Base-by-base conservation (phyloP, 2,329 filamentous ascomycete genomes). In the Arthrobotrys sphaeroides region DNA sequence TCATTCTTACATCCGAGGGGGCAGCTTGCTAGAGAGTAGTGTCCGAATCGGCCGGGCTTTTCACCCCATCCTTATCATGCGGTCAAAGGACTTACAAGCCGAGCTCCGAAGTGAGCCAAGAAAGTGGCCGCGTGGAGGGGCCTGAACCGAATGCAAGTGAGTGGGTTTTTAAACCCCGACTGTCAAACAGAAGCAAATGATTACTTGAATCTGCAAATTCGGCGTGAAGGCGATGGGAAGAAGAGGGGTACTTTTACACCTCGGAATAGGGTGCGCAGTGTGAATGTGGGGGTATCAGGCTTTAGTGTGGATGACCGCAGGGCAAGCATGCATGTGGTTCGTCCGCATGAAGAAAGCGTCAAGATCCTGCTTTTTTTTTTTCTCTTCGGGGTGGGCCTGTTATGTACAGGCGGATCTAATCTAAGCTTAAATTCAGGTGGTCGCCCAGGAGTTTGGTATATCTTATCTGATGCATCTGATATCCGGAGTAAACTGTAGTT, bases 401-500 rank as follows among this genome's bases (percentile, higher is more conserved):
- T 26, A 45, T 62, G 61, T 55, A 18, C 24, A 2, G n/a, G 33
- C 69, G 69, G 69, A 73, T 73, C 69, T 73, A 73, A 73, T 73
- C 69, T 73, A 73, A 73, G 69, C 69, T 73, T 73, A 67, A 53
- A 47, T 60, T 31, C 6, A 22, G 51, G 24, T 28, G 9, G 53
- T 42, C 42, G 61, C 49, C 68, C 68, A 51, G 33, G 22, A 49
- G 38, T 53, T 55, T 53, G 61, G 69, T 45, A 73, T 73, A 73
- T 73, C 69, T 73, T 67, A 73, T 73, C 69, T 73, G 69, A 73
- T 73, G 61, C 40, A 73, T 73, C 69, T 61, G 61, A 61, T 67
- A 65, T 49, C n/a, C n/a, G n/a, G n/a, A n/a, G n/a, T n/a, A n/a
- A n/a, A n/a, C n/a, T n/a, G n/a, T n/a, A n/a, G n/a, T n/a, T n/a